Base-by-base conservation (phyloP, 1,139 yeast genomes). In the Suhomyces ambrosiae region DNA sequence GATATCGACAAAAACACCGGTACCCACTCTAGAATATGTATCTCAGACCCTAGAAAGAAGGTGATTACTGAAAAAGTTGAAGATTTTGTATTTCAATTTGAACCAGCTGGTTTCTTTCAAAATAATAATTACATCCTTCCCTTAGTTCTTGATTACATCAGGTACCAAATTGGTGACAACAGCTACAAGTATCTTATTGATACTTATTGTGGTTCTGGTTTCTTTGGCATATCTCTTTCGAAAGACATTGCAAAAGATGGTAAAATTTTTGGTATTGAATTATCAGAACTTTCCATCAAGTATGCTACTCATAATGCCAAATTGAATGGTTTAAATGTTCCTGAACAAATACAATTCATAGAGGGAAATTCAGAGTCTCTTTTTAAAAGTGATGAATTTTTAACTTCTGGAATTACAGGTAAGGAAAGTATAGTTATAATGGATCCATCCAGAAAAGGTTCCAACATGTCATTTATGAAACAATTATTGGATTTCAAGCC, bases 371-470 rank as follows among this genome's bases (percentile, higher is more conserved):
- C 76, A 0, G 65, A 66, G 24, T 49, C 56, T 5, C 60, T 71
- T 40, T 71, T 71, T 43, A 41, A 47, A 3, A 51, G 60, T 33
- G 46, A 46, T 0, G 53, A 50, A 18, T 69, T 71, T 43, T 24
- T 45, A 3, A 40, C 43, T 4, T 45, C 62, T 1, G 52, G 50
- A 3, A 56, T 68, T 10, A 40, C 27, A 27, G 75, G 76, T 0
- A 39, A 53, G 0, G 61, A 68, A 2, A 58, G 68, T 6, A 53
- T 70, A 7, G 72, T 71, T 2, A 62, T 71, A 10, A 65, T 71
- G 62, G 75, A 71, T 44, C 77, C 77, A 2, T 70, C 77, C 0
- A 53, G 77, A 37, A 68, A 67, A 44, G 77, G 77, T 0, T 63
- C 74, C 5, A 58, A 64, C 27, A 48, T 49, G 27, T 45, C 43